These are phyloP conservation scores for Aspergillus pseudoviridinutans DNA, from an alignment of 2,329 filamentous ascomycete species.

Conservation along the genomic window DNA sequence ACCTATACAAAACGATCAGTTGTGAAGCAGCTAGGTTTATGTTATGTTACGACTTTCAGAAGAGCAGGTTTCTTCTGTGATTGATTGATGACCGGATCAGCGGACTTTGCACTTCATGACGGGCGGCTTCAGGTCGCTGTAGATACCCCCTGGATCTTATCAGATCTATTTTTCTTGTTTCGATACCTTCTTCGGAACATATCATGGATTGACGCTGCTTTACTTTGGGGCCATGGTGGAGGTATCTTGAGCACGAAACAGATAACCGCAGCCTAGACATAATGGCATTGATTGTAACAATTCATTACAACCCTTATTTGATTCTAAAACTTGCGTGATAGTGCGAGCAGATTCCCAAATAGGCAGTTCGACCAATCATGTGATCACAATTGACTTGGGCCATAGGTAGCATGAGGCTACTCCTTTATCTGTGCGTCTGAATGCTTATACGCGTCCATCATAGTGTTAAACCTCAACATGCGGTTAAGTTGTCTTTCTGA, in stretches of 20 bases:
- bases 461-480: too few species aligned
- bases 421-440: too few species aligned
- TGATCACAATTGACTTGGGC: too few species aligned
- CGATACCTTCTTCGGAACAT: neutral
- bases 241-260: neutral
- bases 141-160: conserved; percentile 5
- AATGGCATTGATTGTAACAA: neutral
- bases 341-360: too few species aligned
- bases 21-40: conserved; percentile 6
- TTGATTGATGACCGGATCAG: conserved; percentile 20
- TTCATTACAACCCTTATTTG: too few species aligned
- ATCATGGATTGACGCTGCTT: conserved; percentile 4
- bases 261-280: neutral
- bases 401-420: too few species aligned
- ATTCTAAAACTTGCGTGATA: too few species aligned
- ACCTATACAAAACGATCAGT: neutral
- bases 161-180: neutral
- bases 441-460: too few species aligned
- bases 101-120: conserved; percentile 4
- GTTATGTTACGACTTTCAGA: conserved; percentile 18
- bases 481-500: too few species aligned
- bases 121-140: conserved; percentile 2
- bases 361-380: too few species aligned
- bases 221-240: neutral
- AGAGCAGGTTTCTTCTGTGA: conserved; percentile 27